Evolutionary conservation across 176 grass and related monocot genomes (phyloP).

Genomic region (Aegilops tauschii): DNA sequence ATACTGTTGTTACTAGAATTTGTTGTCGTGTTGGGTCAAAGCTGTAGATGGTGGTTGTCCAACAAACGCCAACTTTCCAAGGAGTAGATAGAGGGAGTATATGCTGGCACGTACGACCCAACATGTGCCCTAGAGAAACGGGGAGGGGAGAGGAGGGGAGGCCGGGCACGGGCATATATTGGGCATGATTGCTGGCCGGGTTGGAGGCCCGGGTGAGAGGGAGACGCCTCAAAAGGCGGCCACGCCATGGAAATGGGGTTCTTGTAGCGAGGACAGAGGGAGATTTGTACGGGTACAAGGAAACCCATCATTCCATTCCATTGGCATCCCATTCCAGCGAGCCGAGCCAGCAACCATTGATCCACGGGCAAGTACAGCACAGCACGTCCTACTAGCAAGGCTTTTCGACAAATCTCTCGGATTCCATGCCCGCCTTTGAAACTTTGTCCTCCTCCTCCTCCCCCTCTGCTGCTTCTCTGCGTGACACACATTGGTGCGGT

Average conservation of each 20-base stretch:
- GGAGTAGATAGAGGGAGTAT: not conserved
- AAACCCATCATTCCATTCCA: constrained; percentile 57
- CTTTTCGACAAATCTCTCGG: constrained; percentile 67
- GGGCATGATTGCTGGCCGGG: constrained; percentile 44
- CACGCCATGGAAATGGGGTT: not conserved
- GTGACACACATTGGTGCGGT: not conserved
- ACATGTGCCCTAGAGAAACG: constrained; percentile 17
- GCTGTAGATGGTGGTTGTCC: not conserved
- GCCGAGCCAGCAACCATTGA: not conserved
- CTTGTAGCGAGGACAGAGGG: constrained; percentile 29
- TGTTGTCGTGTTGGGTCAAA: not conserved
- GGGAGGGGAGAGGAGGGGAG: not conserved
- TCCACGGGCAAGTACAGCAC: not conserved
- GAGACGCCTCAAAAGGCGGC: constrained; percentile 46
- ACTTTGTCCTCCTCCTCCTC: constrained; percentile 13
- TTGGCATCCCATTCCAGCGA: not conserved
- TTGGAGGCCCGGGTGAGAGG: constrained; percentile 25
- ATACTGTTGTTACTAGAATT: too few species aligned
- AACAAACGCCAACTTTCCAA: not conserved
- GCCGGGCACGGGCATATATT: constrained; percentile 33
- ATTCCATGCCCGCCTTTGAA: constrained; percentile 36
- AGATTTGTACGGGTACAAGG: constrained; percentile 84
- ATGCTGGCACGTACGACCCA: constrained; percentile 3
- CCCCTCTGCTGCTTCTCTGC: not conserved
- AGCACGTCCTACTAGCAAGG: not conserved